Base-by-base conservation (phyloP, 2,329 filamentous ascomycete species). In the Diaporthe sp. region DNA sequence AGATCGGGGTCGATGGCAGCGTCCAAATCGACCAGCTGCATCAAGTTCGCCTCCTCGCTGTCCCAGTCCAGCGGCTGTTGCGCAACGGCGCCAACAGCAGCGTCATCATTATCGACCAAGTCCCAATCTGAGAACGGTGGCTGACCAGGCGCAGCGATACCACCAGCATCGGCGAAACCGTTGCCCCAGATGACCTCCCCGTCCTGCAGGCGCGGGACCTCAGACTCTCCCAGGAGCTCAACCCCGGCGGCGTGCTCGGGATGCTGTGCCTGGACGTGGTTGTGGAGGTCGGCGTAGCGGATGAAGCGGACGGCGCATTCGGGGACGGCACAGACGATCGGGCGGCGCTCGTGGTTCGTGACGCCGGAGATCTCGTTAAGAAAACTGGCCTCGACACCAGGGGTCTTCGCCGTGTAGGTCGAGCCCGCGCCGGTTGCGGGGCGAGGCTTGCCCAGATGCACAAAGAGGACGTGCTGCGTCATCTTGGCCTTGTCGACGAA, bases 381-480 rank as follows among this genome's bases (percentile, higher is more conserved):
- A 17, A 86, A 77, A 61, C 83, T 82, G 4, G 72, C 13, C 78
- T 17, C 15, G 55, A n/a, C 3, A 15, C 5, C 12, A n/a, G 12
- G 10, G 22, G 33, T 33, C 10, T 19, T 42, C 25, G 50, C 57
- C 38, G 52, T 28, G 19, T 47, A 17, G 7, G 73, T 73, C 17
- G 68, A 60, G 45, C 67, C 57, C 28, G 28, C 28, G 35, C 35
- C 76, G 58, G 69, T 79, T 5, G 75, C 74, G 12, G 87, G 87
- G 17, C 89, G 86, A 72, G 86, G 83, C 22, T 83, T 80, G n/a
- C 92, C 91, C 35, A 98, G 86, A 82, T 98, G 96, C 30, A 94
- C 90, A 64, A 93, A 95, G 28, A 94, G 92, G 58, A 98, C 89
- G 81, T 98, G 96, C 77, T 97, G 93, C 82, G 96, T 94, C 0